Conservation (phyloP, 257 asterid species). For the Handroanthus guayacan region DNA sequence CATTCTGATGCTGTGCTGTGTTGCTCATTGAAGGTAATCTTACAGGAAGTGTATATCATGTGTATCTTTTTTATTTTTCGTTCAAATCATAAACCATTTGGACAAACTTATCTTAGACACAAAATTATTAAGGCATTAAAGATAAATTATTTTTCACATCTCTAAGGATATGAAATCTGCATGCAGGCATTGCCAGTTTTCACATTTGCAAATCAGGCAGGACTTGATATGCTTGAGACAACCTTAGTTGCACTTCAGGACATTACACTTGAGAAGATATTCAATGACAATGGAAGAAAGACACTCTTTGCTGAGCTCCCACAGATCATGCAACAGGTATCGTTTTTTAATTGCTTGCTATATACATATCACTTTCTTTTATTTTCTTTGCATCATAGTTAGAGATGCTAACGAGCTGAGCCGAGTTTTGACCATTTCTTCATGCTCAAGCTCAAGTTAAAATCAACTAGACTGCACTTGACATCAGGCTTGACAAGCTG, state of each 20-base stretch:
- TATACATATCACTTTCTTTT: not conserved
- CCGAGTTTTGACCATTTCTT: no score
- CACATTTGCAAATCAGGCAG: slow-evolving; percentile 91
- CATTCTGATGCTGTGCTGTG: slow-evolving; percentile 90
- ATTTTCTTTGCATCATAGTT: no score
- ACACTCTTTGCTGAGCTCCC: slow-evolving; percentile 84
- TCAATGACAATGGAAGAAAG: slow-evolving; percentile 80
- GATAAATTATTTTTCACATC: no score
- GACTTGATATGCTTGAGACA: slow-evolving; percentile 98
- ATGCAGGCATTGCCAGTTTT: slow-evolving; percentile 88
- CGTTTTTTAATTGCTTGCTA: not conserved
- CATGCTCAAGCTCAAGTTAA: no score
- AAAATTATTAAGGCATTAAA: no score
- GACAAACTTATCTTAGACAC: not conserved
- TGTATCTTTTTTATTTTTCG: not conserved
- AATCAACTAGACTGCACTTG: no score
- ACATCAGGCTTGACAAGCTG: no score
- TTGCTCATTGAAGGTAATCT: slow-evolving; percentile 84
- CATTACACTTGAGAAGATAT: slow-evolving; percentile 82
- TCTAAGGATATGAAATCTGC: no score
- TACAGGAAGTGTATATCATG: not conserved
- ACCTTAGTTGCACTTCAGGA: slow-evolving; percentile 89
- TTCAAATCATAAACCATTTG: not conserved
- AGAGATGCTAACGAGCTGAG: no score
- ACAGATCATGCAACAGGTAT: slow-evolving; percentile 88